These are phyloP conservation scores for Trichoderma sp. DNA, from an alignment of 2,329 filamentous ascomycete species.

Conservation along the genomic window DNA sequence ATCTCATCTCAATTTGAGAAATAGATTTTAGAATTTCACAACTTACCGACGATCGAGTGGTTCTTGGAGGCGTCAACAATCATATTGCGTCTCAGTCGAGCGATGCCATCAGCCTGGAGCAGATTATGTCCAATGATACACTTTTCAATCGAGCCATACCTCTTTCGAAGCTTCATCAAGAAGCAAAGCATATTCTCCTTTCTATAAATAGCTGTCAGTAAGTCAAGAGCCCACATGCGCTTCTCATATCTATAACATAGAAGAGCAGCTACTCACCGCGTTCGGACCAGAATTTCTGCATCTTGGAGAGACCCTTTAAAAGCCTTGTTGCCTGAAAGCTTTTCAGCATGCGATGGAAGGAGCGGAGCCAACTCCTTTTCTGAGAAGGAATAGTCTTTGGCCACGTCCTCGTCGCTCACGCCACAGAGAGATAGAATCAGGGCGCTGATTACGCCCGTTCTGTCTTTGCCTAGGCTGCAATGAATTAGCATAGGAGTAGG, in stretches of 20 bases:
- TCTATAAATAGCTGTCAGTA: not conserved
- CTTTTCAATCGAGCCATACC: not conserved
- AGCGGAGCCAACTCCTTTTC: conserved; percentile 53
- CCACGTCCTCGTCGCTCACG: conserved; percentile 56
- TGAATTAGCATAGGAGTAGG: conserved; percentile 58
- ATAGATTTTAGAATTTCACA: not conserved
- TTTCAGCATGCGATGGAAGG: not conserved
- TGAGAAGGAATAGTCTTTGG: conserved; percentile 66
- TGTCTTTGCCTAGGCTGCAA: conserved; percentile 74
- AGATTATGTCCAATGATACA: not conserved
- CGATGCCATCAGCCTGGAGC: not conserved
- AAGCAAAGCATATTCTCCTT: not conserved
- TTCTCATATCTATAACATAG: not conserved
- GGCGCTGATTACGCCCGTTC: conserved; percentile 68
- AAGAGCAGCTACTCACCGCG: not conserved
- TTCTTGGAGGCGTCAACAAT: not conserved
- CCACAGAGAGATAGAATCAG: conserved; percentile 63
- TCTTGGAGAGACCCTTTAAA: not conserved
- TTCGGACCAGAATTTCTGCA: not conserved
- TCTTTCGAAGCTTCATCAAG: not conserved
- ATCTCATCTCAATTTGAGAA: not conserved
- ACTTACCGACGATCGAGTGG: not conserved
- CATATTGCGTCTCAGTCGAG: not conserved
- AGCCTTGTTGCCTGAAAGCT: not conserved
- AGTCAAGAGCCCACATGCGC: not conserved